Conservation (phyloP, 306 rosid genomes). For the Acacia crassicarpa region DNA sequence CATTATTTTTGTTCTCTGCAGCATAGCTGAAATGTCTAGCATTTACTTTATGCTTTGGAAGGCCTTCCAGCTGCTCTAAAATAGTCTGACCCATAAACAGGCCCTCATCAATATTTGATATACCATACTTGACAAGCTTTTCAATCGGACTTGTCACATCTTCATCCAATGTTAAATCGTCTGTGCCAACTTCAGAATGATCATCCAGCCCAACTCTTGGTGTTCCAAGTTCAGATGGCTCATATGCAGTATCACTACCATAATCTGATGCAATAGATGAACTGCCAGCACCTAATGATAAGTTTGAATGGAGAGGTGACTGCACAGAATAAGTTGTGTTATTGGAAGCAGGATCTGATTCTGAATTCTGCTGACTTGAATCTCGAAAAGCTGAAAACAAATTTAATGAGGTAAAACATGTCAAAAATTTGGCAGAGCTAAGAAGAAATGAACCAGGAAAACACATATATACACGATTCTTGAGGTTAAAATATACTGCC, state of each 20-base stretch:
- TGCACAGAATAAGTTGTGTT: conserved; percentile 52
- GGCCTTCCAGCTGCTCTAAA: conserved; percentile 96
- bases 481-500: neutral
- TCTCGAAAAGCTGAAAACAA: conserved; percentile 83
- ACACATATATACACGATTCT: neutral
- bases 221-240: conserved; percentile 85
- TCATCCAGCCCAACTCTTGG: conserved; percentile 77
- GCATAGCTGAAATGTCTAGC: conserved; percentile 60
- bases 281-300: conserved; percentile 73
- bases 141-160: conserved; percentile 83
- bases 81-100: conserved; percentile 95
- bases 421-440: conserved; percentile 35
- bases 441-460: conserved; percentile 24
- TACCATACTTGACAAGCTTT: conserved; percentile 81
- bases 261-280: conserved; percentile 85
- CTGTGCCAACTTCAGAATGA: conserved; percentile 75
- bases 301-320: conserved; percentile 55
- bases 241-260: conserved; percentile 95
- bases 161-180: conserved; percentile 85
- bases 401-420: conserved; percentile 31
- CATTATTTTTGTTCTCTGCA: conserved; percentile 52
- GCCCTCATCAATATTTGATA: conserved; percentile 95
- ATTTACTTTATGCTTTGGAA: conserved; percentile 82
- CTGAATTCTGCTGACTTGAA: conserved; percentile 61
- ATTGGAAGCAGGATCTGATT: conserved; percentile 52